A percentile compares a stretch with the other conserved stretches of the same genome.
Evolutionary conservation across 2,329 filamentous ascomycete genomes (phyloP).

Genomic region (Passalora sequoiae): DNA sequence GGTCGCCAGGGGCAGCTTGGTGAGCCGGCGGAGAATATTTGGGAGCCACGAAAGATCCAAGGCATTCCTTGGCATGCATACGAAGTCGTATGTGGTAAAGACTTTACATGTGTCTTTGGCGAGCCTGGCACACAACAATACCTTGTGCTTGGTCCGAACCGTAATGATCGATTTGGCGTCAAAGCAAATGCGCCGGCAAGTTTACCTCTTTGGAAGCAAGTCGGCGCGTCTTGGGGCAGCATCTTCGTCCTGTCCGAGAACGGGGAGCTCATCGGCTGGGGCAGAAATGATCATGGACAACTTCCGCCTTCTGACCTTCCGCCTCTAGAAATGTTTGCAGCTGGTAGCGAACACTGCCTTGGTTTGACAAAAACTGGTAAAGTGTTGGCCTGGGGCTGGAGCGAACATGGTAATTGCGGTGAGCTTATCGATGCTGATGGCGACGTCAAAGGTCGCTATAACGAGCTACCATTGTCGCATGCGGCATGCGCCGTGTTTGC

Average conservation of each 20-base stretch:
- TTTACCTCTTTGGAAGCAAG: conserved; percentile 57
- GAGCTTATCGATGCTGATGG: conserved; percentile 55
- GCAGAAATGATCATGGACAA: conserved; percentile 79
- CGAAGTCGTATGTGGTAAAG: conserved; percentile 70
- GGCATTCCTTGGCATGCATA: conserved; percentile 57
- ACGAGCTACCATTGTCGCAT: conserved; percentile 54
- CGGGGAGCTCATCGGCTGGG: conserved; percentile 66
- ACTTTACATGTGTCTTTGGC: conserved; percentile 72
- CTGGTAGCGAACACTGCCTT: conserved; percentile 87
- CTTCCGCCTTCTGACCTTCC: conserved; percentile 61
- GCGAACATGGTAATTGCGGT: conserved; percentile 95
- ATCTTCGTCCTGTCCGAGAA: conserved; percentile 64
- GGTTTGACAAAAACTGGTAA: conserved; percentile 60
- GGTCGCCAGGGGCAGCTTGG: conserved; percentile 82
- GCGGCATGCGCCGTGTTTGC: conserved; percentile 63
- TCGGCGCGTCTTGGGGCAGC: conserved; percentile 77
- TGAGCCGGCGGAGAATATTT: conserved; percentile 48
- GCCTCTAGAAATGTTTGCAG: conserved; percentile 58
- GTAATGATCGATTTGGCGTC: conserved; percentile 59
- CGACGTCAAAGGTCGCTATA: conserved; percentile 66
- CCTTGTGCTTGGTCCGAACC: conserved; percentile 66
- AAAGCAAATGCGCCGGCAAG: conserved; percentile 45
- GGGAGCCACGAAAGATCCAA: conserved; percentile 58
- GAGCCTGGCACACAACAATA: conserved; percentile 54
- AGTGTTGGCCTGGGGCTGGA: conserved; percentile 89